A percentile compares a stretch with the other conserved stretches of the same genome.
phyloP scores from a whole-genome alignment of 2,329 filamentous ascomycete genomes.

The Lojkania enalia region DNA sequence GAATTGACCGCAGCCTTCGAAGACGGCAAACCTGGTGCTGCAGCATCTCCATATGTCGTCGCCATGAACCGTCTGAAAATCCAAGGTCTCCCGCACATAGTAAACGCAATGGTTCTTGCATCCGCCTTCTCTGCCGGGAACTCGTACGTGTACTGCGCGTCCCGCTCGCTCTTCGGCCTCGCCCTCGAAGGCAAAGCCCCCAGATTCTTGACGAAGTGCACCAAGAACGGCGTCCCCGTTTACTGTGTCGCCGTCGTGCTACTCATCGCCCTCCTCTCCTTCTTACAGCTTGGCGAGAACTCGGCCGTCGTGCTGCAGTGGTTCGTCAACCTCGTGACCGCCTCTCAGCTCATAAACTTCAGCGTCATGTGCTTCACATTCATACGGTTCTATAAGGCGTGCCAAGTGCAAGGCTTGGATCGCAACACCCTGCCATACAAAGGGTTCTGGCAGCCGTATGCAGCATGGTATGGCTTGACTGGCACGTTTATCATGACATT shows the following conservation, averaged over 20 bases:
- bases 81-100: slow-evolving; percentile 59
- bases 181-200: slow-evolving; percentile 60
- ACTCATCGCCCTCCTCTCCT: slow-evolving; percentile 69
- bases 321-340: slow-evolving; percentile 74
- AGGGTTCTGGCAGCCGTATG: slow-evolving; percentile 70
- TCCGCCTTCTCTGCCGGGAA: slow-evolving; percentile 61
- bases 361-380: slow-evolving; percentile 68
- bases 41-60: slow-evolving; percentile 66
- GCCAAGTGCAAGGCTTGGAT: slow-evolving; percentile 69
- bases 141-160: slow-evolving; percentile 59
- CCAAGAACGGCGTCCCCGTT: slow-evolving; percentile 70
- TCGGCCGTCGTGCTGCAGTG: slow-evolving; percentile 71
- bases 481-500: slow-evolving; percentile 72
- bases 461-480: slow-evolving; percentile 66
- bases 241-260: slow-evolving; percentile 72
- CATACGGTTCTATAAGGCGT: slow-evolving; percentile 70
- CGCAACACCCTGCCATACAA: slow-evolving; percentile 71
- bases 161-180: slow-evolving; percentile 58
- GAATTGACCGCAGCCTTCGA: slow-evolving; percentile 64
- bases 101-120: slow-evolving; percentile 61
- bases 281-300: slow-evolving; percentile 72
- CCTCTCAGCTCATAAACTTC: slow-evolving; percentile 61
- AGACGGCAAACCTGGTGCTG: slow-evolving; percentile 64
- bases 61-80: slow-evolving; percentile 61
- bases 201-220: slow-evolving; percentile 57